Evolutionary conservation across 495 filamentous ascomycete genomes (phyloP).

Genomic region (Pseudomonodictys pantanalensis): DNA sequence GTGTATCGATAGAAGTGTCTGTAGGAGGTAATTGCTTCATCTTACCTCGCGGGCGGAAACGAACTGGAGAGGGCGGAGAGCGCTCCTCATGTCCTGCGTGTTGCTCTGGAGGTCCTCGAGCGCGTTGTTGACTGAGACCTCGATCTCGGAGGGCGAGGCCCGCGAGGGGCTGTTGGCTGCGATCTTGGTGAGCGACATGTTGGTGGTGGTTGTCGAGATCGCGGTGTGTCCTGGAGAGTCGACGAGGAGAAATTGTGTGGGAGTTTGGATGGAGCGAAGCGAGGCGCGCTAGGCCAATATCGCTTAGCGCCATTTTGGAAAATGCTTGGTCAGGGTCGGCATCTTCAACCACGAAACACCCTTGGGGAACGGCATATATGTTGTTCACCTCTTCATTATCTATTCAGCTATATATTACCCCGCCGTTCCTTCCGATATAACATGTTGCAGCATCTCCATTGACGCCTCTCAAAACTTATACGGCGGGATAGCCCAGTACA

Average conservation of each 20-base stretch:
- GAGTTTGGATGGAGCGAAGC: background rate
- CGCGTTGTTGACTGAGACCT: conserved; percentile 87
- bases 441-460: background rate
- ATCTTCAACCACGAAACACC: too few species aligned
- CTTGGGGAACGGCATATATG: too few species aligned
- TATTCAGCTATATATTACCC: background rate
- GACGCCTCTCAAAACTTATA: conserved; percentile 14
- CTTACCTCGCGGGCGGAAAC: conserved; percentile 96
- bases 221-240: conserved; percentile 1
- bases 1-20: conserved; percentile 19
- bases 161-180: conserved; percentile 91
- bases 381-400: too few species aligned
- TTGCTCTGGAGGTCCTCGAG: conserved; percentile 98
- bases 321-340: too few species aligned
- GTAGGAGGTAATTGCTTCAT: conserved; percentile 40
- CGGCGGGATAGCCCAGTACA: conserved; percentile 29
- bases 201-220: conserved; percentile 30
- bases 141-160: conserved; percentile 89
- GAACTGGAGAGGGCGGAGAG: conserved; percentile 94
- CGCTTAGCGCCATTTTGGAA: too few species aligned
- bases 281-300: too few species aligned
- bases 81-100: conserved; percentile 89
- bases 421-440: background rate
- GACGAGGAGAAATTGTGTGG: background rate
- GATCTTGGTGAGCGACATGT: conserved; percentile 80